Evolutionary conservation across 768 basidiomycete genomes (phyloP).

Genomic region (Porpolomopsis calyptriformis): DNA sequence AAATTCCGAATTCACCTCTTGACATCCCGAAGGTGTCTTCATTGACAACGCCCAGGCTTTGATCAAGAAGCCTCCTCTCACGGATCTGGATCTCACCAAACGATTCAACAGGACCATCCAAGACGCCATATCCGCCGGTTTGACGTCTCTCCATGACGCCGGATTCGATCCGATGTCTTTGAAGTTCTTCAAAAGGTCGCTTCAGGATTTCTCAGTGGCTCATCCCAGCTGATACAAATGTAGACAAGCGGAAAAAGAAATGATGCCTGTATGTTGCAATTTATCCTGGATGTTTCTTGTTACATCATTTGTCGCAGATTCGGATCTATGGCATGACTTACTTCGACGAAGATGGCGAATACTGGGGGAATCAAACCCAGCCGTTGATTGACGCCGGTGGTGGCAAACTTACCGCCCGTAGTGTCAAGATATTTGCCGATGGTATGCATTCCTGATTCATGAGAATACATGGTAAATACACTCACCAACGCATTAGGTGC

Average conservation of each 20-base stretch:
- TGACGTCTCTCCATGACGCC: constrained; percentile 85
- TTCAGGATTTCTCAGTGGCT: constrained; percentile 1
- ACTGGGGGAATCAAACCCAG: constrained; percentile 60
- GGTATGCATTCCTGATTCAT: constrained; percentile 26
- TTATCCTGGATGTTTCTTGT: constrained; percentile 1
- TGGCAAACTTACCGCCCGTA: constrained; percentile 57
- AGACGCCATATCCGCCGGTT: constrained; percentile 59
- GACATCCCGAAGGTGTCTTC: constrained; percentile 43
- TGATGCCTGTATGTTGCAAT: constrained; percentile 43
- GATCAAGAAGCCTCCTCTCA: constrained; percentile 50
- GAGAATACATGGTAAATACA: not conserved
- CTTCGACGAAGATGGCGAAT: constrained; percentile 54
- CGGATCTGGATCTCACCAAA: constrained; percentile 50
- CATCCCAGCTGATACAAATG: constrained; percentile 7
- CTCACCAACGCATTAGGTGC: constrained; percentile 43
- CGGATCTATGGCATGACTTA: constrained; percentile 71
- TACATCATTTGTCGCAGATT: constrained; percentile 32
- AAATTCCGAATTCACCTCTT: not conserved
- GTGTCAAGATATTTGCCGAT: constrained; percentile 72
- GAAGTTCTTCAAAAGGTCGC: constrained; percentile 60
- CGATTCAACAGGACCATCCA: constrained; percentile 51
- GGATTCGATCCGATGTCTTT: constrained; percentile 59
- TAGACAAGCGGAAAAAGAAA: constrained; percentile 52
- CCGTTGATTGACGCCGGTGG: constrained; percentile 49
- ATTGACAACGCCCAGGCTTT: constrained; percentile 83